These are phyloP conservation scores for Alternaria sp. DNA, from an alignment of 2,329 filamentous ascomycete species.

Conservation along the genomic window DNA sequence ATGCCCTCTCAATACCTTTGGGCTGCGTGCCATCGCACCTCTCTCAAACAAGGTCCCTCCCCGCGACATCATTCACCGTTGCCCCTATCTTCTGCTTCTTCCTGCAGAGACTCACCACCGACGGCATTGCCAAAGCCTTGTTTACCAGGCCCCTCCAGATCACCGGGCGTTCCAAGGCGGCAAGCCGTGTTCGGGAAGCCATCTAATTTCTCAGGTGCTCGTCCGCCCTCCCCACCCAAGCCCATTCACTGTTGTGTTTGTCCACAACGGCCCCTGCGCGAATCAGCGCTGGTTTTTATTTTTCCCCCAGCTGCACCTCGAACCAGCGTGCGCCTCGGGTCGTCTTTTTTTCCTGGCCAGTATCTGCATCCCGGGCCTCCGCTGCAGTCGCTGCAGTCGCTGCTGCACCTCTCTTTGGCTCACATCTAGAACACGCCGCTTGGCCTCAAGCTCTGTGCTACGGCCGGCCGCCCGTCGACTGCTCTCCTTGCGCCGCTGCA, in stretches of 20 bases:
- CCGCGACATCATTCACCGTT: conserved; percentile 3
- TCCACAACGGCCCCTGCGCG: conserved; percentile 26
- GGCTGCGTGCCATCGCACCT: conserved; percentile 22
- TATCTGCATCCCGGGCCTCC: conserved; percentile 31
- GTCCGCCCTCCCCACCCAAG: conserved; percentile 23
- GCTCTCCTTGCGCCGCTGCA: conserved; percentile 23
- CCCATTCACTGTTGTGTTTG: conserved; percentile 21
- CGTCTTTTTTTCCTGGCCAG: conserved; percentile 34
- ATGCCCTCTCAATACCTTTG: conserved; percentile 23
- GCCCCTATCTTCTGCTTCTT: conserved; percentile 1
- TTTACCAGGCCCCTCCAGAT: conserved; percentile 31
- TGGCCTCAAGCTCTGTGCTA: conserved; percentile 35
- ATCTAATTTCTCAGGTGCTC: conserved; percentile 41
- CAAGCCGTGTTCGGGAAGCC: conserved; percentile 32
- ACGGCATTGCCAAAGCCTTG: conserved; percentile 4
- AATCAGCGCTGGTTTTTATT: conserved; percentile 23
- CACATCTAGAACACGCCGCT: conserved; percentile 30
- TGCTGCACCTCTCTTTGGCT: conserved; percentile 44
- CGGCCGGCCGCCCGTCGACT: conserved; percentile 38
- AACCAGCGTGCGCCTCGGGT: conserved; percentile 34
- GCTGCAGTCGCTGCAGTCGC: conserved; percentile 22
- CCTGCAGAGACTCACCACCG: conserved; percentile 9
- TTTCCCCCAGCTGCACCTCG: conserved; percentile 30
- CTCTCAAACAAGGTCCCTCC: conserved; percentile 18
- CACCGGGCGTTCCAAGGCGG: conserved; percentile 29